These are phyloP conservation scores for Phlyctochytrium arcticum DNA, from an alignment of 192 early-diverging fungal genomes.

Conservation along the genomic window DNA sequence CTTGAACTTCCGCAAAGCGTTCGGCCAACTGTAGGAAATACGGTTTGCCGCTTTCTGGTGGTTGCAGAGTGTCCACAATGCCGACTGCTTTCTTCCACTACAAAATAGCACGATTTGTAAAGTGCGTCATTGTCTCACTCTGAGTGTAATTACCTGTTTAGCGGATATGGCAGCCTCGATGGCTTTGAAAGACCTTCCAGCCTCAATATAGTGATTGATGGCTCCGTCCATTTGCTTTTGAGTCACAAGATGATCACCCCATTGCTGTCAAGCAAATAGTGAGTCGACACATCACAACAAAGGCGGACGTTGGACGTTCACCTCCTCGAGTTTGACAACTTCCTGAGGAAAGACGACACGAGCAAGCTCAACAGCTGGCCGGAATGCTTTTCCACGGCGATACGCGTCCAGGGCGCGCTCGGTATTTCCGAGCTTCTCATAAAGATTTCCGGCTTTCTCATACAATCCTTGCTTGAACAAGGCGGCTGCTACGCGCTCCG, in stretches of 20 bases:
- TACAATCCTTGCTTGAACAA: slow-evolving; percentile 49
- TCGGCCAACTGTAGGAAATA: slow-evolving; percentile 51
- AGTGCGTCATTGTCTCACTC: neutral
- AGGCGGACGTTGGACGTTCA: neutral
- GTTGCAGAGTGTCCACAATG: slow-evolving; percentile 55
- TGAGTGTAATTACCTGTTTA: slow-evolving; percentile 35
- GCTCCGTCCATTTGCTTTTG: slow-evolving; percentile 62
- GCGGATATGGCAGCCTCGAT: slow-evolving; percentile 51
- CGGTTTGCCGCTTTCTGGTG: slow-evolving; percentile 43
- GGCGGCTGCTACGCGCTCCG: slow-evolving; percentile 51
- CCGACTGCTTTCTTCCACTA: slow-evolving; percentile 63
- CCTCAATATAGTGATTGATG: slow-evolving; percentile 66
- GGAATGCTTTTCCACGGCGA: slow-evolving; percentile 54
- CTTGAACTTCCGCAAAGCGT: slow-evolving; percentile 46
- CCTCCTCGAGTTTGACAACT: slow-evolving; percentile 57
- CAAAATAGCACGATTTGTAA: neutral
- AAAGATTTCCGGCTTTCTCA: slow-evolving; percentile 63
- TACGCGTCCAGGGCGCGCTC: slow-evolving; percentile 60
- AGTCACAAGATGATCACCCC: slow-evolving; percentile 60
- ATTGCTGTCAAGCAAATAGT: slow-evolving; percentile 38
- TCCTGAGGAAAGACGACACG: slow-evolving; percentile 48
- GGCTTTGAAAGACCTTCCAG: slow-evolving; percentile 54
- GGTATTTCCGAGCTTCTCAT: slow-evolving; percentile 48
- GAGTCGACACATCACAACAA: neutral
- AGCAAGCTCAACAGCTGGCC: slow-evolving; percentile 55